Percentiles rank a stretch among this genome's conserved stretches.
These are phyloP conservation scores for Paecilomyces dactylethromorphus DNA, from an alignment of 2,329 filamentous ascomycete species.

Conservation along the genomic window DNA sequence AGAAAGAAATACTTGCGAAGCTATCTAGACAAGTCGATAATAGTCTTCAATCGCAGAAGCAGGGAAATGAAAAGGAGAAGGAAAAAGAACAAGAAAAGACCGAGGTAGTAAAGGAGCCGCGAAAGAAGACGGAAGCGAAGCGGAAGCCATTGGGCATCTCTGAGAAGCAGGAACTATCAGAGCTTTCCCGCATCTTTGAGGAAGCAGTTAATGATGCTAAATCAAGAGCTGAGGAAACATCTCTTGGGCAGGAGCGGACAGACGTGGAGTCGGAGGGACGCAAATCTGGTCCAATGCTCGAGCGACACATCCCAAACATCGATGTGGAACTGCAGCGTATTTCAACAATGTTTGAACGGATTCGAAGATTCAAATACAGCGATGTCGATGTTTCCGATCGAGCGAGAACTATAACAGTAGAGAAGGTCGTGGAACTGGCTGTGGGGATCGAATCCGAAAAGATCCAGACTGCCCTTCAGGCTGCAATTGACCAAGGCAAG, in stretches of 20 bases:
- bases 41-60: conserved; percentile 1
- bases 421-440: conserved; percentile 17
- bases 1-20: conserved; percentile 14
- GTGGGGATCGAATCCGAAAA: conserved; percentile 22
- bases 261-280: background rate
- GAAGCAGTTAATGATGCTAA: conserved; percentile 14
- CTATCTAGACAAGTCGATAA: conserved; percentile 12
- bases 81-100: background rate
- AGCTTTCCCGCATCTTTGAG: conserved; percentile 20
- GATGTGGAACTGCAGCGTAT: conserved; percentile 1
- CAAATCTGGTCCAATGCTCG: background rate
- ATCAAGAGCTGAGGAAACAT: background rate
- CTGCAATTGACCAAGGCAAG: conserved; percentile 18
- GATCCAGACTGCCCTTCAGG: conserved; percentile 24
- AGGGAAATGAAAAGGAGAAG: background rate
- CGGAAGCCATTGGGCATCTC: background rate
- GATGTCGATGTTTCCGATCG: conserved; percentile 12
- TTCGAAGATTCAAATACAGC: conserved; percentile 6
- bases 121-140: background rate
- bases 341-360: background rate
- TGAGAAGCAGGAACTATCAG: conserved; percentile 11
- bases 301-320: background rate
- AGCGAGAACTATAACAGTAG: conserved; percentile 10
- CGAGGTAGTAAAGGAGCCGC: background rate
- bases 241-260: background rate